Percentiles rank a stretch among this genome's conserved stretches.
Evolutionary conservation across 1,284 basidiomycete genomes (phyloP).

Genomic region (Hypsizygus ulmarius): DNA sequence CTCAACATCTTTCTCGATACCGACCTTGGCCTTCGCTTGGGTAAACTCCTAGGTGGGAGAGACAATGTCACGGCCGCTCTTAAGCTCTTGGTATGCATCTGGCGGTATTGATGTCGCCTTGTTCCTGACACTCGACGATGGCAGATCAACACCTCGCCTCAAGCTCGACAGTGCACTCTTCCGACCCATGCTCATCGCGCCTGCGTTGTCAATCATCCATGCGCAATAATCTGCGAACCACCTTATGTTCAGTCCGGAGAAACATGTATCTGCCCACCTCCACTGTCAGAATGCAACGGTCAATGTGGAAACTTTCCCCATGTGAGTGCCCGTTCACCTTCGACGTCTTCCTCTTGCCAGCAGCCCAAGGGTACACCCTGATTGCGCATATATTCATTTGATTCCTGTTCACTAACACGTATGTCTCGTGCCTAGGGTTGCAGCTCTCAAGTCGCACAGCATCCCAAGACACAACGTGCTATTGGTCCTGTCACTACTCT

Average conservation of each 20-base stretch:
- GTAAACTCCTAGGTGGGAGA: slow-evolving; percentile 19
- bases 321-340: slow-evolving; percentile 20
- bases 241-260: slow-evolving; percentile 27
- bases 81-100: slow-evolving; percentile 16
- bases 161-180: slow-evolving; percentile 28
- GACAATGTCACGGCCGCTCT: slow-evolving; percentile 14
- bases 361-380: slow-evolving; percentile 3
- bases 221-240: slow-evolving; percentile 33
- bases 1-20: slow-evolving; percentile 37
- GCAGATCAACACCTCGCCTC: slow-evolving; percentile 25
- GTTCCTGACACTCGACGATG: neutral
- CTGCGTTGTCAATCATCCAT: slow-evolving; percentile 34
- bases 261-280: slow-evolving; percentile 40
- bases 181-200: slow-evolving; percentile 33
- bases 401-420: neutral
- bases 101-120: slow-evolving; percentile 18
- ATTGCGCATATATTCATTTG: slow-evolving; percentile 4
- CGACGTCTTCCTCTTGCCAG: no score
- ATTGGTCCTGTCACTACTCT: slow-evolving; percentile 22
- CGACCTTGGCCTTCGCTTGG: slow-evolving; percentile 29
- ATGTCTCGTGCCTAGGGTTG: slow-evolving; percentile 25
- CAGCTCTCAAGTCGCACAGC: slow-evolving; percentile 28
- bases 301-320: slow-evolving; percentile 38
- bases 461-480: slow-evolving; percentile 11
- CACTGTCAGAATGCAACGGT: slow-evolving; percentile 44